Evolutionary conservation across 768 basidiomycete species (phyloP).

Genomic region (Strobilomyces confusus): DNA sequence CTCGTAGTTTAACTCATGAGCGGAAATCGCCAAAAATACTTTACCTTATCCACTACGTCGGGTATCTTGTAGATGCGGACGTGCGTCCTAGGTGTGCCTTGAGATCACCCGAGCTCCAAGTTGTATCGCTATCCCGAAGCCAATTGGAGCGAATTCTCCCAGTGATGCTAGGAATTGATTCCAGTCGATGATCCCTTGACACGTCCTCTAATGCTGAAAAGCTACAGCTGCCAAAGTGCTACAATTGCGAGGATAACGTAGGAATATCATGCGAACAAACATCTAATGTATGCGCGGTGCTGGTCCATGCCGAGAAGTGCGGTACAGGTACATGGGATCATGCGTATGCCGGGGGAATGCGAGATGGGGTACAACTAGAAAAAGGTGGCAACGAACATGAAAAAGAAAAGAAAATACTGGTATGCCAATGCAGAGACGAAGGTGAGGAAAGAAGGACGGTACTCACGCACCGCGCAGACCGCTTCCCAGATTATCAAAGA

Average conservation of each 20-base stretch:
- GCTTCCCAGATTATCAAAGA: constrained; percentile 25
- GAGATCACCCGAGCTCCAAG: constrained; percentile 4
- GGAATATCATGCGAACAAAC: constrained; percentile 12
- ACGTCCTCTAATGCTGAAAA: constrained; percentile 9
- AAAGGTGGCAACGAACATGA: constrained; percentile 1
- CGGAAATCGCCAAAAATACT: background rate
- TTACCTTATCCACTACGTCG: constrained; percentile 13
- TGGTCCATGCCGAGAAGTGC: constrained; percentile 23
- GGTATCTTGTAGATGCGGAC: constrained; percentile 18
- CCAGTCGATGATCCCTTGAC: constrained; percentile 1
- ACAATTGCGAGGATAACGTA: constrained; percentile 21
- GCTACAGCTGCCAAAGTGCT: constrained; percentile 16
- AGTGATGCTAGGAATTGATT: constrained; percentile 1
- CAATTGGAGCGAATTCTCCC: background rate
- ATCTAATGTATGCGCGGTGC: constrained; percentile 20
- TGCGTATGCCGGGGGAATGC: constrained; percentile 26
- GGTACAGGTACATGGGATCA: constrained; percentile 21
- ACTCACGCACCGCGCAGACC: constrained; percentile 20
- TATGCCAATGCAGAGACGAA: constrained; percentile 5
- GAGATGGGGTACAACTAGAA: constrained; percentile 14
- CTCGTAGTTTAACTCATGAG: constrained; percentile 26
- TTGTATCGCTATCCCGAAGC: constrained; percentile 16
- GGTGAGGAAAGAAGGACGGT: background rate
- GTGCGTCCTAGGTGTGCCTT: constrained; percentile 12
- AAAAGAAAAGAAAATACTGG: background rate